Base-by-base conservation (phyloP, 2,329 filamentous ascomycete species). In the Trichoderma atroviride region DNA sequence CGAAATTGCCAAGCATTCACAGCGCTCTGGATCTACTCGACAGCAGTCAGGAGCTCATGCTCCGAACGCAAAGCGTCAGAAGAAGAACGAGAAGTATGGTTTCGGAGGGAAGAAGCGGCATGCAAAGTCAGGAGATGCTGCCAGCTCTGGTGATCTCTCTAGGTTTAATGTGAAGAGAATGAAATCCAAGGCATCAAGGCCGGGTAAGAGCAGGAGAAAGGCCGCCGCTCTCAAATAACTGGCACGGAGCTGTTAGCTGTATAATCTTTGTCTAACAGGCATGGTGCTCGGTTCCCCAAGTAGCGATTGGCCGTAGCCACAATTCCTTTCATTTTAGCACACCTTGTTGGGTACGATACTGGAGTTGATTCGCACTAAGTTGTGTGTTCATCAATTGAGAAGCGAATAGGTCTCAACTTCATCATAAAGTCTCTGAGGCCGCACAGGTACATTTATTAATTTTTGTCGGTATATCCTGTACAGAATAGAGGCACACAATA, bases 21-120 rank as follows among this genome's bases (percentile, higher is more conserved):
- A 78, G 71, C 76, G 78, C 69, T 75, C 81, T 40, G 81, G 81
- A 69, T 79, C 81, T 62, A 79, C 80, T 71, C 79, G 81, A 69
- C 76, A 76, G 47, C 75, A 74, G 50, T 72, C 71, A 29, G 77
- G 69, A 22, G 69, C 71, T 33, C 74, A 73, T 53, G 74, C 71
- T 29, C 80, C 83, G 31, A 91, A 90, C 77, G 76, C 79, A 72
- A 98, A 98, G 85, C 91, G 96, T 71, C 88, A 92, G 79, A 97
- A 97, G 89, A 97, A 96, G 85, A 91, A 99, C 78, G 87, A 92
- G 73, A 97, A 97, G 83, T 98, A 91, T 79, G 96, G 96, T 29
- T 97, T 95, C 77, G 96, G 96, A 71, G 96, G 96, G 75, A 97
- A 97, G 89, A 99, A 99, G 87, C 87, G 91, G 68, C 90, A 94